Evolutionary conservation across 495 filamentous ascomycete genomes (phyloP), one percentile per base, ranked within the genome.

Genomic region (Penicillium roqueforti): DNA sequence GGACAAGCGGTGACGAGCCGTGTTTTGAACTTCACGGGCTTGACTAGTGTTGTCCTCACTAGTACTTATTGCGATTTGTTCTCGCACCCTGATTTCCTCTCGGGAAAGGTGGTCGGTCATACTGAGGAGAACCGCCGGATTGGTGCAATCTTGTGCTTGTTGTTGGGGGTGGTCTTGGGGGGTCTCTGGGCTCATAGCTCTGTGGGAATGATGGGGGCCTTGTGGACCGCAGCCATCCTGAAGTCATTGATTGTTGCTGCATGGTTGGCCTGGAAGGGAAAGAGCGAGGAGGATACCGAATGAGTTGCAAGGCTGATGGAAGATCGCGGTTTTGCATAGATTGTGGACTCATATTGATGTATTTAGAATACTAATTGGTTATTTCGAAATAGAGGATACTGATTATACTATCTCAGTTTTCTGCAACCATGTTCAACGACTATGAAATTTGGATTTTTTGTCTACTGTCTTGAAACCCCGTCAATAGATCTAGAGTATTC

Each of bases 1-100:
- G 85, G 86, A 3, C 85, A 88, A 62, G 85, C 84, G 0, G 79
- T 89, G n/a, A 77, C 77, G 0, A 87, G 84, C 65, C 68, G 86
- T 4, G 85, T 81, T 9, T 68, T 90, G 56, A 71, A 79, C 58
- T 83, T 80, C 55, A 80, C 77, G 39, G 77, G 77, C 1, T 62
- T 90, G 11, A 86, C 84, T 0, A 86, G 82, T 60, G 85, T 88
- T 10, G 86, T 88, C 23, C 65, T 89, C 51, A 90, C 87, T 18
- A 86, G 83, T 55, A 78, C 84, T 46, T 88, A 87, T 67, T 86
- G 83, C 58, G 87, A 90, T 62, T 58, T 88, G 16, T 87, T 87
- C 61, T 83, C 82, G 7, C 81, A 87, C 48, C 72, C 73, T 31
- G 75, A 80, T 18, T 53, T 88, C 11, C 73, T 87, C 10, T 67